A percentile compares a stretch with the other conserved stretches of the same genome.
phyloP scores from a whole-genome alignment of 2,329 filamentous ascomycete species.

The Fusarium sp. region DNA sequence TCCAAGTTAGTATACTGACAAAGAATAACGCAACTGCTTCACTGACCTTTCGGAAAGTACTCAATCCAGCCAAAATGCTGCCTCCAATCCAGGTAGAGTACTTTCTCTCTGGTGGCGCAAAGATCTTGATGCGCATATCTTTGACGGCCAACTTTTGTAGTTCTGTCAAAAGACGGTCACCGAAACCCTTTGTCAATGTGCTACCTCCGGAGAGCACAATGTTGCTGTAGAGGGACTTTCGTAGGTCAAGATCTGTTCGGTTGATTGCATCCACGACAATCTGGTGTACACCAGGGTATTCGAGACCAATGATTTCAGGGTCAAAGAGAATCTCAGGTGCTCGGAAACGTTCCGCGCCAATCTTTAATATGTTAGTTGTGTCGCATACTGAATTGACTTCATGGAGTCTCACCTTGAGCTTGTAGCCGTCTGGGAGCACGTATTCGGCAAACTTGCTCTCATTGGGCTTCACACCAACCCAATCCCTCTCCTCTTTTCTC shows the following conservation, averaged over 20 bases:
- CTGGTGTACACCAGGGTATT: constrained; percentile 97
- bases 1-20: constrained; percentile 26
- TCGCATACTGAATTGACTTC: no score
- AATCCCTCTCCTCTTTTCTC: constrained; percentile 95
- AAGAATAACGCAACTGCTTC: no score
- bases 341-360: constrained; percentile 93
- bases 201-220: constrained; percentile 97
- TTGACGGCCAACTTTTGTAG: constrained; percentile 94
- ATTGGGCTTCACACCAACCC: constrained; percentile 82
- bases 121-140: constrained; percentile 99
- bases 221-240: constrained; percentile 93
- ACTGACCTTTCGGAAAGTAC: constrained; percentile 95
- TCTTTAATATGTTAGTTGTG: constrained; percentile 58
- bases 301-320: constrained; percentile 91
- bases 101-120: constrained; percentile 95
- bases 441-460: constrained; percentile 87
- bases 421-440: constrained; percentile 89
- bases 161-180: constrained; percentile 89
- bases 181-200: constrained; percentile 96
- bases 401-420: constrained; percentile 77
- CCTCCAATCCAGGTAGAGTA: constrained; percentile 99
- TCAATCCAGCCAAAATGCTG: constrained; percentile 94
- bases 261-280: constrained; percentile 97
- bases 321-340: constrained; percentile 98
- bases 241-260: constrained; percentile 92